Percentiles rank a stretch among this genome's conserved stretches.
Conservation (phyloP, 352 stramenopile genomes). For the Phytophthora constricta region DNA sequence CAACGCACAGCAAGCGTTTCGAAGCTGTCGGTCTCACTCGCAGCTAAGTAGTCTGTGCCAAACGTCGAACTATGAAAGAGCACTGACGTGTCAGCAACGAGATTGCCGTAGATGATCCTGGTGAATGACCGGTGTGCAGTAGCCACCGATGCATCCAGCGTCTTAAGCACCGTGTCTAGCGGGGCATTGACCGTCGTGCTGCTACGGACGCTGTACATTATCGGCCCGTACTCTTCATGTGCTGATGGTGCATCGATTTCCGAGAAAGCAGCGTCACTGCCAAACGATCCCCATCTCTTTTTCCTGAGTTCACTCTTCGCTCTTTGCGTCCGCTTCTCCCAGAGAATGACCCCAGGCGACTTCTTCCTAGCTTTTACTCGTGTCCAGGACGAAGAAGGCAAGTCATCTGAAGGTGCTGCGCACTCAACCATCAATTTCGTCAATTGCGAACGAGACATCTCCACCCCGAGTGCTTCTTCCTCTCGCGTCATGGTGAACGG, state of each 20-base stretch:
- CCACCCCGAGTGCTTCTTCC: conserved; percentile 40
- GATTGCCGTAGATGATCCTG: conserved; percentile 76
- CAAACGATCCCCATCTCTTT: conserved; percentile 17
- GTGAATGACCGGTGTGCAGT: conserved; percentile 74
- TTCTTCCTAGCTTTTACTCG: conserved; percentile 47
- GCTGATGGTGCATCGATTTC: background rate
- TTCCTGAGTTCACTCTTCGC: conserved; percentile 23
- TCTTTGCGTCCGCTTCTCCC: conserved; percentile 52
- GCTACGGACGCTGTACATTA: conserved; percentile 63
- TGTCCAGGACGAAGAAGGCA: conserved; percentile 29
- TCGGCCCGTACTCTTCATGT: conserved; percentile 5
- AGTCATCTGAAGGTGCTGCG: conserved; percentile 7
- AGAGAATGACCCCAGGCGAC: conserved; percentile 42
- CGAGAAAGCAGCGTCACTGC: background rate
- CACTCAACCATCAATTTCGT: conserved; percentile 44
- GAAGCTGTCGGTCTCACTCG: conserved; percentile 17
- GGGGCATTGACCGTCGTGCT: conserved; percentile 61
- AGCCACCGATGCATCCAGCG: conserved; percentile 60
- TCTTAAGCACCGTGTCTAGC: conserved; percentile 62
- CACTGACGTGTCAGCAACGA: conserved; percentile 75
- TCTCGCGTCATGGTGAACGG: conserved; percentile 58
- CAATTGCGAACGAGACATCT: conserved; percentile 35
- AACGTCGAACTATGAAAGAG: conserved; percentile 64
- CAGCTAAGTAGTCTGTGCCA: conserved; percentile 12
- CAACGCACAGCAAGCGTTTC: conserved; percentile 75